These are phyloP conservation scores for Solanum medicagineum DNA, from an alignment of 257 asterid species.

Conservation along the genomic window DNA sequence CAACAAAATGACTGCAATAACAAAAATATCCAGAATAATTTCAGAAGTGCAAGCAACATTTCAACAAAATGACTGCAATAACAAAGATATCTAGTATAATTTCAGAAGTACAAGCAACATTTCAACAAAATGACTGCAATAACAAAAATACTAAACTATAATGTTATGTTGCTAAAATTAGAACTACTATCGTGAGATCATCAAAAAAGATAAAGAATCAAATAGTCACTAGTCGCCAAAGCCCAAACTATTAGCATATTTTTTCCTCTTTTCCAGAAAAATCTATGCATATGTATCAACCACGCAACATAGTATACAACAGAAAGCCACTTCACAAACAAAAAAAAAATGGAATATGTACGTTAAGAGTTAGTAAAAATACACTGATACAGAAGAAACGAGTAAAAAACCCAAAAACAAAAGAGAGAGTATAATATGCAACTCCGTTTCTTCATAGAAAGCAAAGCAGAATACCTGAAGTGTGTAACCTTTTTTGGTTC, in stretches of 20 bases:
- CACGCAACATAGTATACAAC: background rate
- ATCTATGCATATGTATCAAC: background rate
- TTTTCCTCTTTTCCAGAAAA: background rate
- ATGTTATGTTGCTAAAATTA: background rate
- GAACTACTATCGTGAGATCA: background rate
- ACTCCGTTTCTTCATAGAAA: background rate
- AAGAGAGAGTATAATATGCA: background rate
- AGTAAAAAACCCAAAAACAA: background rate
- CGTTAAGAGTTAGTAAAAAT: background rate
- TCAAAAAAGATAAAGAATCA: background rate
- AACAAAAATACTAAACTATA: background rate
- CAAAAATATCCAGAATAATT: background rate
- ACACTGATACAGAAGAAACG: background rate
- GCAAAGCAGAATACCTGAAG: background rate
- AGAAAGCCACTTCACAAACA: background rate
- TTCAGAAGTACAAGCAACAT: background rate
- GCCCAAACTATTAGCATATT: background rate
- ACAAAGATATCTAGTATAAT: background rate
- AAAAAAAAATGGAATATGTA: background rate
- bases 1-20: background rate
- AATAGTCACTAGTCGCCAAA: background rate
- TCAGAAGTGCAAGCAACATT: background rate
- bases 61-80: background rate
- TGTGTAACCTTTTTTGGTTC: background rate
- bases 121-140: background rate